A percentile compares a stretch with the other conserved stretches of the same genome.
phyloP scores from a whole-genome alignment of 352 stramenopile species.

The Pythium plurisporium region DNA sequence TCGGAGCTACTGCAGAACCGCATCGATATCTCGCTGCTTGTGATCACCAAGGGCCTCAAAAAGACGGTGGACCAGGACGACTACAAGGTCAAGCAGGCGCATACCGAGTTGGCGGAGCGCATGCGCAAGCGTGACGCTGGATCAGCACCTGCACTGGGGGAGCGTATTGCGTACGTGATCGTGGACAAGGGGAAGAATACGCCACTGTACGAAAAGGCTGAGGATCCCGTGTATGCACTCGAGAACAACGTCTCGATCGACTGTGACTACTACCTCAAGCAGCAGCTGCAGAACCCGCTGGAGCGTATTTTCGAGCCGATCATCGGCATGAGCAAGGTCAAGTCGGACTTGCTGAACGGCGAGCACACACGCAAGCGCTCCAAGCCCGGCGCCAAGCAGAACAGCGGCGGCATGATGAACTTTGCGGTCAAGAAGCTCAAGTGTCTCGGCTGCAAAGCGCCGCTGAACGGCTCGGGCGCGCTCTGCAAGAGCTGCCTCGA shows the following conservation, averaged over 20 bases:
- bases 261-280: slow-evolving; percentile 98
- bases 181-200: slow-evolving; percentile 96
- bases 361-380: slow-evolving; percentile 98
- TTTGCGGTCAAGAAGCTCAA: slow-evolving; percentile 98
- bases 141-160: slow-evolving; percentile 95
- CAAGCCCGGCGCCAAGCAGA: slow-evolving; percentile 93
- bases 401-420: slow-evolving; percentile 98
- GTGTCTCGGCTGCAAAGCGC: slow-evolving; percentile 97
- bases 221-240: slow-evolving; percentile 98
- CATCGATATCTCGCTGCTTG: slow-evolving; percentile 98
- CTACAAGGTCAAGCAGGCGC: slow-evolving; percentile 98
- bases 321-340: slow-evolving; percentile 92
- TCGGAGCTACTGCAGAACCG: slow-evolving; percentile 99
- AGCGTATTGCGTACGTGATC: slow-evolving; percentile 99
- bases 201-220: slow-evolving; percentile 96
- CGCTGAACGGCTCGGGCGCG: slow-evolving; percentile 81
- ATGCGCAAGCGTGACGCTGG: slow-evolving; percentile 98
- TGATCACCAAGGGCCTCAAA: slow-evolving; percentile 99
- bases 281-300: slow-evolving; percentile 98
- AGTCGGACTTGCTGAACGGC: slow-evolving; percentile 91
- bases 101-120: slow-evolving; percentile 97
- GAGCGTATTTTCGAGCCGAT: slow-evolving; percentile 98
- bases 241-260: slow-evolving; percentile 99
- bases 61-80: slow-evolving; percentile 97
- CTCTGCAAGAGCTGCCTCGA: slow-evolving; percentile 95